Base-by-base conservation (phyloP, 2,329 filamentous ascomycete genomes). In the Chaetomiaceae sp. region DNA sequence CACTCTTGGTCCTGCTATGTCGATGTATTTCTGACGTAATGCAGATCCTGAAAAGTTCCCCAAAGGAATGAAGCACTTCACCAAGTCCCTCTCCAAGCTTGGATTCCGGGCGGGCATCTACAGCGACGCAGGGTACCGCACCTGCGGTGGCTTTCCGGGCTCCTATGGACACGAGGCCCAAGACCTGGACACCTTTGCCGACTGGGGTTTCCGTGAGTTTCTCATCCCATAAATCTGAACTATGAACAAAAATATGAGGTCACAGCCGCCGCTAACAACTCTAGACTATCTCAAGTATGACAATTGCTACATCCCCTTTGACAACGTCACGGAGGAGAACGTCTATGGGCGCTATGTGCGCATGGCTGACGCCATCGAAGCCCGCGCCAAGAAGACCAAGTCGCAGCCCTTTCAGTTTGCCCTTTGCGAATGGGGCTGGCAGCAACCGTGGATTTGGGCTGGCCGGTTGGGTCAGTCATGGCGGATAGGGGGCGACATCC, bases 251-350 rank as follows among this genome's bases (percentile, higher is more conserved):
- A n/a, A n/a, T n/a, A n/a, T n/a, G n/a, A n/a, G n/a, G n/a, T n/a
- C n/a, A n/a, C n/a, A n/a, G n/a, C n/a, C n/a, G n/a, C n/a, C n/a
- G n/a, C n/a, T n/a, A n/a, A n/a, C n/a, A n/a, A n/a, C n/a, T n/a
- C n/a, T n/a, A n/a, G n/a, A 34, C 1, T 51, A 54, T 33, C 51
- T 57, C 55, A 57, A 57, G 38, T 54, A 57, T 44, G 55, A 57
- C 44, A 57, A 57, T 40, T 57, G 55, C 44, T 51, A 54, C 44
- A 54, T 57, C 16, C 55, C 55, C 6, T 52, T 48, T 18, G 51
- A 57, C 34, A 54, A 48, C 47, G 48, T 52, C 14, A 57, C 51
- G 13, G 32, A 51, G 33, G 51, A 54, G 37, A 54, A 57, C 38
- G 43, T 51, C 27, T 54, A 48, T 23, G 47, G 48, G 1, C 51